A percentile compares a stretch with the other conserved stretches of the same genome.
phyloP scores from a whole-genome alignment of 192 early-diverging fungal genomes.

The Coemansia sp. region DNA sequence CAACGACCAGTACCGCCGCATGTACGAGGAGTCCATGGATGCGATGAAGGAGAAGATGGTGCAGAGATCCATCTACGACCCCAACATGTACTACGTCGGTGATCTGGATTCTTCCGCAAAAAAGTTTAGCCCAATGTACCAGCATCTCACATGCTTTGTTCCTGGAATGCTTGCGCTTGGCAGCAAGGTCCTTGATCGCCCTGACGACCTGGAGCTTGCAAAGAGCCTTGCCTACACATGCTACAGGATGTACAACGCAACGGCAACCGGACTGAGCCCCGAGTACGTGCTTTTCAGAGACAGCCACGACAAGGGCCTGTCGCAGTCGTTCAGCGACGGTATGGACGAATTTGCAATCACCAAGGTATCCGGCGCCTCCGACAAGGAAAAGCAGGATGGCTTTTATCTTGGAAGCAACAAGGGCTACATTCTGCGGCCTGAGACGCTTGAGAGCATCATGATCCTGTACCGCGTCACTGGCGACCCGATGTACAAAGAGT shows the following conservation, averaged over 20 bases:
- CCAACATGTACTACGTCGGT: slow-evolving; percentile 45
- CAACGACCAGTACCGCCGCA: slow-evolving; percentile 49
- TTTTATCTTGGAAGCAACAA: slow-evolving; percentile 53
- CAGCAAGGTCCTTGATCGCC: slow-evolving; percentile 53
- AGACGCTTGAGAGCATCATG: slow-evolving; percentile 89
- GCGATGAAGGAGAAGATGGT: slow-evolving; percentile 53
- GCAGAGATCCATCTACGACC: slow-evolving; percentile 36
- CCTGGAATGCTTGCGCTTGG: slow-evolving; percentile 71
- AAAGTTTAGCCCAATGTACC: slow-evolving; percentile 47
- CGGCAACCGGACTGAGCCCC: slow-evolving; percentile 74
- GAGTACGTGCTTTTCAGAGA: slow-evolving; percentile 83
- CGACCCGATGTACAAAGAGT: slow-evolving; percentile 66
- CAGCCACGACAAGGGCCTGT: slow-evolving; percentile 28
- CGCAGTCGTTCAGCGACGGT: slow-evolving; percentile 13
- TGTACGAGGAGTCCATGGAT: slow-evolving; percentile 55
- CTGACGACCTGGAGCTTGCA: slow-evolving; percentile 53
- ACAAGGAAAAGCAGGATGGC: slow-evolving; percentile 26
- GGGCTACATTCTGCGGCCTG: slow-evolving; percentile 61
- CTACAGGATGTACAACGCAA: slow-evolving; percentile 74
- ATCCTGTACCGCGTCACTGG: slow-evolving; percentile 84
- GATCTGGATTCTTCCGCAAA: slow-evolving; percentile 46
- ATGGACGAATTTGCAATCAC: slow-evolving; percentile 31
- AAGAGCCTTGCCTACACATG: slow-evolving; percentile 50
- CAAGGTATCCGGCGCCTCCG: slow-evolving; percentile 8
- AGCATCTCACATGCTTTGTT: slow-evolving; percentile 65